These are phyloP conservation scores for Conticribra guillardii DNA, from an alignment of 108 stramenopile genomes.

Conservation along the genomic window DNA sequence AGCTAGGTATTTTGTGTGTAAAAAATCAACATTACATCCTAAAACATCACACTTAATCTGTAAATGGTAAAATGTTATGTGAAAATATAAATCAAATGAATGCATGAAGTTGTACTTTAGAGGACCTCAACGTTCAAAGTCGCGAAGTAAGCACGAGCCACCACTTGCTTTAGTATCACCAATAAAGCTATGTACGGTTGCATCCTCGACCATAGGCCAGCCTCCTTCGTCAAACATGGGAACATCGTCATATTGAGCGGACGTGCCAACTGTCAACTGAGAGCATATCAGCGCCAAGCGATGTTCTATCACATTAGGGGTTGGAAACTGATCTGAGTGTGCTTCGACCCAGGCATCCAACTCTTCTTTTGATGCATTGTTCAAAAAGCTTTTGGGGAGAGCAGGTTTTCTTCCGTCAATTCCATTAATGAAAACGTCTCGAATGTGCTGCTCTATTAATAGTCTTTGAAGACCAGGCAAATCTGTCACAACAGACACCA, in stretches of 20 bases:
- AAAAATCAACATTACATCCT: too few species aligned
- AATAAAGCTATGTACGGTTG: not conserved
- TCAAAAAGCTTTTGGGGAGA: constrained; percentile 31
- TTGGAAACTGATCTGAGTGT: constrained; percentile 68
- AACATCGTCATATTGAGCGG: constrained; percentile 64
- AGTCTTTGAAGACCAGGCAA: constrained; percentile 20
- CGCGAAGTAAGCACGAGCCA: not conserved
- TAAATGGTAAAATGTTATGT: too few species aligned
- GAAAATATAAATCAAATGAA: too few species aligned
- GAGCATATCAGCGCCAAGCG: constrained; percentile 76
- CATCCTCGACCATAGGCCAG: constrained; percentile 65
- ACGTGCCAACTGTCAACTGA: constrained; percentile 38
- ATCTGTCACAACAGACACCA: constrained; percentile 53
- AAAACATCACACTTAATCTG: too few species aligned
- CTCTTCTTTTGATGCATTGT: constrained; percentile 44
- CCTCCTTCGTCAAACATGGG: constrained; percentile 89
- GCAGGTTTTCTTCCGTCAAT: constrained; percentile 23
- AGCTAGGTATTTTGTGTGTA: too few species aligned
- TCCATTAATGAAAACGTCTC: constrained; percentile 51
- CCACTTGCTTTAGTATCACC: constrained; percentile 1
- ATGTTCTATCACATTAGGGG: constrained; percentile 60
- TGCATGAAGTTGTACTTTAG: too few species aligned
- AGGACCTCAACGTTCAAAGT: too few species aligned
- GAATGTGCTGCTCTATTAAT: constrained; percentile 54
- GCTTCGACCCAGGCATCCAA: constrained; percentile 58